A percentile compares a stretch with the other conserved stretches of the same genome.
These are phyloP conservation scores for Mycena metata DNA, from an alignment of 768 basidiomycete species.

Conservation along the genomic window DNA sequence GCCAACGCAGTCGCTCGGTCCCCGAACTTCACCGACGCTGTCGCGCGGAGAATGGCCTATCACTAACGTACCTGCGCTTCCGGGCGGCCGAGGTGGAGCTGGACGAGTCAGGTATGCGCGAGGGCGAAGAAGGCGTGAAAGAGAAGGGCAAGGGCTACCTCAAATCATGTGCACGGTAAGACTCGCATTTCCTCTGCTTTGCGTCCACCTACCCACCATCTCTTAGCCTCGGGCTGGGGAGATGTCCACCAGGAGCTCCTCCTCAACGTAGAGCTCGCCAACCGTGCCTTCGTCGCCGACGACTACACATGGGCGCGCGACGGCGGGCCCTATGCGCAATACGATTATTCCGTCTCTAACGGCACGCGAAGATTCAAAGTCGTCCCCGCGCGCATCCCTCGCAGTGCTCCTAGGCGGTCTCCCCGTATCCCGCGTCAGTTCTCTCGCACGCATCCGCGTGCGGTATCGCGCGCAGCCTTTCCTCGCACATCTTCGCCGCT, in stretches of 20 bases:
- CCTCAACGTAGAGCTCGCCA: constrained; percentile 56
- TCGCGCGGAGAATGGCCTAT: too few relatives aligned
- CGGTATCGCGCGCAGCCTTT: constrained; percentile 61
- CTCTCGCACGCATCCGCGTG: constrained; percentile 47
- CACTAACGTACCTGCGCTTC: too few relatives aligned
- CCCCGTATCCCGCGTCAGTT: not conserved
- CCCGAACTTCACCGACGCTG: too few relatives aligned
- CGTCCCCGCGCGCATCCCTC: constrained; percentile 61
- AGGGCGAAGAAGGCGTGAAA: too few relatives aligned
- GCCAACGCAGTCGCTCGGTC: too few relatives aligned
- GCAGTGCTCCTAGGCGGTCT: constrained; percentile 42
- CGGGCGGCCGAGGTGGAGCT: too few relatives aligned
- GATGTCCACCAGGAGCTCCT: constrained; percentile 64
- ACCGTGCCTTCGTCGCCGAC: not conserved
- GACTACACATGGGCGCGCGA: not conserved
- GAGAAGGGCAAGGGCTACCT: too few relatives aligned
- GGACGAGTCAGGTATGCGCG: too few relatives aligned
- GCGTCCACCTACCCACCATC: not conserved
- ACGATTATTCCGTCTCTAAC: not conserved
- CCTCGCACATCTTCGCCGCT: constrained; percentile 53
- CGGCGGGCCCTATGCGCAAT: not conserved
- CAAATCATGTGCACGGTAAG: too few relatives aligned
- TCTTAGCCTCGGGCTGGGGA: constrained; percentile 61
- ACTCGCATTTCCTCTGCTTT: too few relatives aligned
- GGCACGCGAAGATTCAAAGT: constrained; percentile 37